phyloP scores from a whole-genome alignment of 495 filamentous ascomycete genomes.

The Penicillium bialowiezense region DNA sequence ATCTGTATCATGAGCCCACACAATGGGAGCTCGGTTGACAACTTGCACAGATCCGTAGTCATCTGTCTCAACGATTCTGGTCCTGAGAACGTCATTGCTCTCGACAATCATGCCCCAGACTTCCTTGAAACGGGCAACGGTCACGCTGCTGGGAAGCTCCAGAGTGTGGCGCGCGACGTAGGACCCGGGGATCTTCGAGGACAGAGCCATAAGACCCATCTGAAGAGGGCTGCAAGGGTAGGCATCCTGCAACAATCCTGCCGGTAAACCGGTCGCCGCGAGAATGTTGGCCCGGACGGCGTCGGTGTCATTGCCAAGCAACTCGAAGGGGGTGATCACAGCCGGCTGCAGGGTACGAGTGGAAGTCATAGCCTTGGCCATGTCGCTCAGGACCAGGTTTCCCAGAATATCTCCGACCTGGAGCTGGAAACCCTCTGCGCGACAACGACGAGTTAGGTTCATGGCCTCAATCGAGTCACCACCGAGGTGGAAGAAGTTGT shows the following conservation, averaged over 20 bases:
- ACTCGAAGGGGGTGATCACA: conserved; percentile 8
- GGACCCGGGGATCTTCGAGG: conserved; percentile 27
- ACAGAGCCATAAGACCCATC: conserved; percentile 16
- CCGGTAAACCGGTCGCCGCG: conserved; percentile 6
- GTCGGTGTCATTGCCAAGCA: conserved; percentile 16
- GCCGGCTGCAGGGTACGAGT: conserved; percentile 5
- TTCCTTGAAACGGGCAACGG: conserved; percentile 27
- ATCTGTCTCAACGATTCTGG: conserved; percentile 30
- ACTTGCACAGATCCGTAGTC: conserved; percentile 49
- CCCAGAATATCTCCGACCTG: conserved; percentile 30
- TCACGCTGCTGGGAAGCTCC: conserved; percentile 5
- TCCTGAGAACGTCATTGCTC: conserved; percentile 48
- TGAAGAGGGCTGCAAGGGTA: conserved; percentile 28
- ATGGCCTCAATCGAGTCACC: conserved; percentile 60
- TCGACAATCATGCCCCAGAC: conserved; percentile 37
- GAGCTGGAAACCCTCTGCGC: conserved; percentile 5
- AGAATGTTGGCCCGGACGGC: conserved; percentile 13
- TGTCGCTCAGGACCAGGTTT: conserved; percentile 31
- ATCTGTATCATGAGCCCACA: conserved; percentile 17
- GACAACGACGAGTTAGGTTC: conserved; percentile 9
- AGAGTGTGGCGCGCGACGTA: conserved; percentile 43
- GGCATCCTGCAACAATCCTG: conserved; percentile 23
- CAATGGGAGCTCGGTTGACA: conserved; percentile 18
- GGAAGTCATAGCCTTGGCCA: conserved; percentile 29
- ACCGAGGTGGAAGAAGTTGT: conserved; percentile 53